Base-by-base conservation (phyloP, 306 rosid genomes). In the Datisca glomerata region DNA sequence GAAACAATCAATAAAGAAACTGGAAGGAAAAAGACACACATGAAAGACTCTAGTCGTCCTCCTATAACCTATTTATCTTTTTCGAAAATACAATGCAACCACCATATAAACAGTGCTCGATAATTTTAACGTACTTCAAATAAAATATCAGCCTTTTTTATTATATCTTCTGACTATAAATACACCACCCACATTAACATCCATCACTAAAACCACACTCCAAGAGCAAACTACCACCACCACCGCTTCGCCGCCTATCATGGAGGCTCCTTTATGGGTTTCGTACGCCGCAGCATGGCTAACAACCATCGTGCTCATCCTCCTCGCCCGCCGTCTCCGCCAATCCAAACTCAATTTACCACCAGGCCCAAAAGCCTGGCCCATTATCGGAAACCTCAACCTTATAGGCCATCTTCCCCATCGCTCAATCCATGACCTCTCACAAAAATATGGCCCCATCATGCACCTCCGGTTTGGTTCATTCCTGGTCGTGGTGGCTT, bases 281-380 rank as follows among this genome's bases (percentile, higher is more conserved):
- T 44, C 74, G n/a, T 49, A 31, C 8, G 36, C 71, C 2, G 63
- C 44, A 9, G 48, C 59, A 35, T 79, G 76, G 56, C 19, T 76
- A 0, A 74, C 79, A 16, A 52, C 70, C 14, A 15, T 68, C 0
- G 68, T 59, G 14, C 49, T 81, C 14, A 11, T 82, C 71, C 62
- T 75, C 61, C 72, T 72, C 72, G 28, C 67, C 45, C 68, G 20
- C 38, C 52, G 10, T 8, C 64, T 65, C 48, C 62, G 74, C 15
- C 74, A 69, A 46, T 65, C 24, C 4, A 40, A 44, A 10, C 68
- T 69, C 28, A 79, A 76, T 1, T 32, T 76, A 0, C 87, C 96
- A 0, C 94, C 87, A 4, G 96, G 96, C 19, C 94, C 96, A 44
- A 79, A 60, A 36, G 73, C 92, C 2, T 81, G 96, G 96, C 96